These are phyloP conservation scores for Quillaja saponaria DNA, from an alignment of 306 rosid species.

Conservation along the genomic window DNA sequence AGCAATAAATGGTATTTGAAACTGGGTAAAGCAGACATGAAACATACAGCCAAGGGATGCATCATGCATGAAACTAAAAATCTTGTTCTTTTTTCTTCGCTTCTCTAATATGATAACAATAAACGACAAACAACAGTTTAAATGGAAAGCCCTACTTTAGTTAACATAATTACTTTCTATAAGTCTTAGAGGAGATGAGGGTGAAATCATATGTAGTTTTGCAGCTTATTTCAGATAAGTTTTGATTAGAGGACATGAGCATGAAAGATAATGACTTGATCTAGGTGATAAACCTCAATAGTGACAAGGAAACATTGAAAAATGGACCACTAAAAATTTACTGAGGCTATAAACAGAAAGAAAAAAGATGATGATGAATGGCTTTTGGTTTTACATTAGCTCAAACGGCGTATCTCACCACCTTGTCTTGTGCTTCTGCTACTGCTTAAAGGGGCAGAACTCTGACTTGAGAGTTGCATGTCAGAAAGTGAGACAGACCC, in stretches of 20 bases:
- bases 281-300: conserved; percentile 32
- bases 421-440: conserved; percentile 65
- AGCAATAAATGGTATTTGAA: no score
- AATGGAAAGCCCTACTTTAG: no score
- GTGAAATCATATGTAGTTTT: conserved; percentile 19
- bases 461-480: conserved; percentile 62
- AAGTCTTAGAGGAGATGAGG: conserved; percentile 11
- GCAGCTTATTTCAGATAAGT: conserved; percentile 43
- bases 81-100: no score
- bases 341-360: conserved; percentile 37
- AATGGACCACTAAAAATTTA: conserved; percentile 38
- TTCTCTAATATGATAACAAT: no score
- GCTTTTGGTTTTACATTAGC: conserved; percentile 21
- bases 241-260: conserved; percentile 34
- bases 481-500: conserved; percentile 60
- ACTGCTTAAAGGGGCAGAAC: conserved; percentile 51
- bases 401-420: conserved; percentile 48
- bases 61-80: no score
- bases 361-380: background rate
- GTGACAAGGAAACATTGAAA: conserved; percentile 38
- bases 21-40: no score
- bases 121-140: no score
- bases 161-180: no score
- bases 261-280: conserved; percentile 40
- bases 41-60: no score